phyloP scores from a whole-genome alignment of 2,329 filamentous ascomycete genomes.

The Epichloe gansuensis region DNA sequence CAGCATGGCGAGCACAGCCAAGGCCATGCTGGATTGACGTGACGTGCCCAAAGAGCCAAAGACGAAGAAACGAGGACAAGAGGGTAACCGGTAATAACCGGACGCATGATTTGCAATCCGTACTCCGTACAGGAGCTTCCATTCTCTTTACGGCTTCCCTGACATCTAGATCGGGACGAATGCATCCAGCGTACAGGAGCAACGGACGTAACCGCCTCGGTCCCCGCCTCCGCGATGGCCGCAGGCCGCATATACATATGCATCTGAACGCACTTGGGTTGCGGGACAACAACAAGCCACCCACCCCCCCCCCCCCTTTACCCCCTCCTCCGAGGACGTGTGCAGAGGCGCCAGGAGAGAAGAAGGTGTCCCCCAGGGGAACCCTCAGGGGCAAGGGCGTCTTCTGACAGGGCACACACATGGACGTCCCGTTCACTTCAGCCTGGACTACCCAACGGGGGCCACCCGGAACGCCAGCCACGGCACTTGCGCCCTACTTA shows the following conservation, averaged over 20 bases:
- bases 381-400: too few species aligned
- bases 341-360: too few species aligned
- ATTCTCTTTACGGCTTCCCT: not conserved
- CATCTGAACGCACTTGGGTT: not conserved
- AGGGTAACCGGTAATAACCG: not conserved
- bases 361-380: too few species aligned
- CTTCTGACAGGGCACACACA: not conserved
- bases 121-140: not conserved
- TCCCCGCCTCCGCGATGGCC: not conserved
- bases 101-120: not conserved
- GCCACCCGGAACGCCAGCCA: not conserved
- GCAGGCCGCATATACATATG: not conserved
- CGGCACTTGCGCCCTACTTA: not conserved
- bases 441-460: not conserved
- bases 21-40: not conserved
- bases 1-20: not conserved
- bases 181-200: not conserved
- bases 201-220: not conserved
- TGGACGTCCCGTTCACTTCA: not conserved
- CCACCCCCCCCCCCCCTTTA: not conserved
- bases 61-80: not conserved
- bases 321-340: too few species aligned
- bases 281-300: not conserved
- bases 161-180: not conserved
- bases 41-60: not conserved